phyloP scores from a whole-genome alignment of 2,329 filamentous ascomycete species.

The Thermomyces lanuginosus region DNA sequence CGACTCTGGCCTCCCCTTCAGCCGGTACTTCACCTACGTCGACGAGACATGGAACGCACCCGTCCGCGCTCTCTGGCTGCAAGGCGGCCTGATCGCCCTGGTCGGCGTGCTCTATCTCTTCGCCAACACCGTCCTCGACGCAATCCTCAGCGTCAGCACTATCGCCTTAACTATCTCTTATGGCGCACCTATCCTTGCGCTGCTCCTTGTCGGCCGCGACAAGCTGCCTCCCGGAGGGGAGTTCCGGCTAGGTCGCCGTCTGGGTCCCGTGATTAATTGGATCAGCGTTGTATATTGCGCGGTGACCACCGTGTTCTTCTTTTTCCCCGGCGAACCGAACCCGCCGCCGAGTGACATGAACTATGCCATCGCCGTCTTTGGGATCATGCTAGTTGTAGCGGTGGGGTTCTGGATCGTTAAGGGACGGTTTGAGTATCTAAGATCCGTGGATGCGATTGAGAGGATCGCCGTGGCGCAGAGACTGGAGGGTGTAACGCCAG shows the following conservation, averaged over 20 bases:
- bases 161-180: slow-evolving; percentile 40
- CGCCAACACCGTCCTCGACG: slow-evolving; percentile 36
- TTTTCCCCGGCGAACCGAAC: slow-evolving; percentile 34
- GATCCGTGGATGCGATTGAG: slow-evolving; percentile 15
- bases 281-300: slow-evolving; percentile 36
- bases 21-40: slow-evolving; percentile 22
- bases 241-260: slow-evolving; percentile 29
- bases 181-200: slow-evolving; percentile 33
- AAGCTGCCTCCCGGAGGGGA: slow-evolving; percentile 30
- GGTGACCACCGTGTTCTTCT: slow-evolving; percentile 40
- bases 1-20: slow-evolving; percentile 26
- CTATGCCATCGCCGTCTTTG: slow-evolving; percentile 42
- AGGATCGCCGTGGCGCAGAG: slow-evolving; percentile 15
- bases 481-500: slow-evolving; percentile 8
- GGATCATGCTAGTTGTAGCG: slow-evolving; percentile 37
- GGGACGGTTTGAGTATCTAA: slow-evolving; percentile 27
- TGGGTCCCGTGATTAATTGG: slow-evolving; percentile 32
- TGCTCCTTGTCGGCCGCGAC: slow-evolving; percentile 37
- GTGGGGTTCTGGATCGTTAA: slow-evolving; percentile 36
- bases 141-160: slow-evolving; percentile 40
- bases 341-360: slow-evolving; percentile 38
- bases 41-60: slow-evolving; percentile 38
- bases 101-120: slow-evolving; percentile 43
- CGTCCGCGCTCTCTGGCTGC: slow-evolving; percentile 36
- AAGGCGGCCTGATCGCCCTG: slow-evolving; percentile 31